Percentiles rank a stretch among this genome's conserved stretches.
Conservation (phyloP, 345 rosid genomes). For the Brassica cretica region DNA sequence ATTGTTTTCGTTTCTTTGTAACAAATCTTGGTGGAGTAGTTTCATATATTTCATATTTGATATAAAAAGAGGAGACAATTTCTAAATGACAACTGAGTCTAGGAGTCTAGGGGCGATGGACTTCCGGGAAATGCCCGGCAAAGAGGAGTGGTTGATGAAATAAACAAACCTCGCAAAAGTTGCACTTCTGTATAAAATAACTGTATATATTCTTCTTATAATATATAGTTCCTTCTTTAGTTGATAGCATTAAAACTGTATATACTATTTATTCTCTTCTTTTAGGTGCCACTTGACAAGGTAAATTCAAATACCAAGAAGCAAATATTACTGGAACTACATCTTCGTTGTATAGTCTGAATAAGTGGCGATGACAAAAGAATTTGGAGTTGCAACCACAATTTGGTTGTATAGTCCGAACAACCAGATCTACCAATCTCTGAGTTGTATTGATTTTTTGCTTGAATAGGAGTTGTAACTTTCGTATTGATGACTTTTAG, state of each 20-base stretch:
- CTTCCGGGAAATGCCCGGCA: constrained; percentile 27
- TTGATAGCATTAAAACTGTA: not conserved
- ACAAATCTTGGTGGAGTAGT: not conserved
- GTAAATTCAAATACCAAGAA: constrained; percentile 14
- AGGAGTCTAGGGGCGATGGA: constrained; percentile 27
- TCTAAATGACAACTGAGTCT: constrained; percentile 9
- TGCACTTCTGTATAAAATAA: not conserved
- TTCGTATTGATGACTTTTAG: too few species aligned
- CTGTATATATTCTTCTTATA: not conserved
- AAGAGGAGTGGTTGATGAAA: constrained; percentile 35
- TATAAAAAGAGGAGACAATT: not conserved
- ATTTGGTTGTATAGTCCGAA: too few species aligned
- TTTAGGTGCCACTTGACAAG: not conserved
- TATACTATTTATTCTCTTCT: not conserved
- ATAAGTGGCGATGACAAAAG: too few species aligned
- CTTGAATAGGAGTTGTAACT: too few species aligned
- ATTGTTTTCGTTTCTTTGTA: not conserved
- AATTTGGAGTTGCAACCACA: too few species aligned
- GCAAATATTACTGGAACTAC: not conserved
- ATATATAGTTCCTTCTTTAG: not conserved
- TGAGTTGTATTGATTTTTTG: too few species aligned
- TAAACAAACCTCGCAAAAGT: constrained; percentile 22
- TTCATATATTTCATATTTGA: not conserved
- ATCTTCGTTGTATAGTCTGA: too few species aligned
- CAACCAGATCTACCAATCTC: too few species aligned